Percentiles rank a stretch among this genome's conserved stretches.
Conservation (phyloP, 2,329 filamentous ascomycete genomes). For the Colletotrichum caudatum region DNA sequence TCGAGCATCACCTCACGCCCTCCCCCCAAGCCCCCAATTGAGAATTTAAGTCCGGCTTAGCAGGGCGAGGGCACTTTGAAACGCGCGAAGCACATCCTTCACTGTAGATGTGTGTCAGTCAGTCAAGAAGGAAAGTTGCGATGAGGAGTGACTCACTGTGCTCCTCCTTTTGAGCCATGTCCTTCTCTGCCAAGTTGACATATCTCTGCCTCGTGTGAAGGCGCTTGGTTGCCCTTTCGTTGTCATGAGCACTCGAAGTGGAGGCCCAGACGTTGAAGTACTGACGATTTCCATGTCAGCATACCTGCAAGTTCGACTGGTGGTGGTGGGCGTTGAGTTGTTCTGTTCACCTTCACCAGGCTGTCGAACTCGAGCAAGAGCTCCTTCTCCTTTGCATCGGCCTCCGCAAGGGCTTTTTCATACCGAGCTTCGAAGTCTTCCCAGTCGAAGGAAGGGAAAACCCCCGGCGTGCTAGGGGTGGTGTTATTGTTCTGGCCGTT, state of each 20-base stretch:
- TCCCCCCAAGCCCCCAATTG: not conserved
- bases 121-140: not conserved
- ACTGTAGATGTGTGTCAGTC: slow-evolving; percentile 52
- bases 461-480: slow-evolving; percentile 64
- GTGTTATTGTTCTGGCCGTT: slow-evolving; percentile 47
- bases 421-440: slow-evolving; percentile 79
- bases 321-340: not conserved
- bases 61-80: slow-evolving; percentile 71
- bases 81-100: slow-evolving; percentile 70
- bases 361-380: slow-evolving; percentile 75
- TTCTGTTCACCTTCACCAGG: slow-evolving; percentile 69
- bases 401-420: slow-evolving; percentile 71
- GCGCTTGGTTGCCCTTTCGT: slow-evolving; percentile 81
- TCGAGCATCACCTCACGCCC: not conserved
- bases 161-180: slow-evolving; percentile 78
- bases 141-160: slow-evolving; percentile 73
- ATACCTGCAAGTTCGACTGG: slow-evolving; percentile 2
- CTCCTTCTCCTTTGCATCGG: slow-evolving; percentile 72
- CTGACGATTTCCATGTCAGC: slow-evolving; percentile 56
- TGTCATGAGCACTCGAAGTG: slow-evolving; percentile 78
- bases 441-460: slow-evolving; percentile 77
- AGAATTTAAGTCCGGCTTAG: slow-evolving; percentile 51
- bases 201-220: slow-evolving; percentile 83
- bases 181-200: slow-evolving; percentile 79
- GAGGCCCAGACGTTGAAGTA: slow-evolving; percentile 85